Evolutionary conservation across 2,329 filamentous ascomycete species (phyloP), one percentile per base, ranked within the genome.

Genomic region (Chlorencoelia australis): DNA sequence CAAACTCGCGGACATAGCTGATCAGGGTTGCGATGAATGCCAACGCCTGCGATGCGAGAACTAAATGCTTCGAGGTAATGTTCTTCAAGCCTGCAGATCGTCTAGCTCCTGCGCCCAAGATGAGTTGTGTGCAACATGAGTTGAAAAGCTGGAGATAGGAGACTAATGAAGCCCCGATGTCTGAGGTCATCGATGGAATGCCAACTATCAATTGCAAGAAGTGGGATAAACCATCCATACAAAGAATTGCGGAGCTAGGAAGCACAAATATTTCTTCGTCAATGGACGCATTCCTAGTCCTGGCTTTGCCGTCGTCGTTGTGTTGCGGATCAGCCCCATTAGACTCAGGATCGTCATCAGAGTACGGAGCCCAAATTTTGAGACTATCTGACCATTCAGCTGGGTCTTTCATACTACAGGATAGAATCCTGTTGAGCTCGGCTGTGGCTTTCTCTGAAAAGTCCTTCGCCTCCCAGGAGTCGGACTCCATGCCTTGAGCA

Each of bases 101-200:
- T 4, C 85, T 95, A 4, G 91, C 91, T 4, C 91, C 91, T 1
- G 91, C 91, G 1, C 91, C 91, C 4, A 98, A 76, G 46, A 98
- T 95, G 40, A 98, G 73, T 56, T 98, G 91, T 13, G 82, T 93
- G 40, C 87, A 87, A 13, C 89, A 80, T 2, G 87, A 94, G 59
- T 98, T 95, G 69, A 95, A 96, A 4, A 94, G 70, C 46, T 91
- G 83, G 10, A 95, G 69, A 53, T 93, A 94, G 15, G 91, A 80
- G 27, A 95, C 67, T 8, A 96, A 71, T 0, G 78, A 80, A 2
- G 73, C 67, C 0, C 84, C 82, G 35, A 95, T 79, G 40, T 95
- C 87, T 2, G 78, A 68, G 1, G 86, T 83, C 75, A 95, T 88
- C n/a, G n/a, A n/a, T 2, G 91, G 88, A 38, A 96, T 89, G 20